Evolutionary conservation across 257 asterid genomes (phyloP), one percentile per base, ranked within the genome.

Genomic region (Solanum lycopersicoides): DNA sequence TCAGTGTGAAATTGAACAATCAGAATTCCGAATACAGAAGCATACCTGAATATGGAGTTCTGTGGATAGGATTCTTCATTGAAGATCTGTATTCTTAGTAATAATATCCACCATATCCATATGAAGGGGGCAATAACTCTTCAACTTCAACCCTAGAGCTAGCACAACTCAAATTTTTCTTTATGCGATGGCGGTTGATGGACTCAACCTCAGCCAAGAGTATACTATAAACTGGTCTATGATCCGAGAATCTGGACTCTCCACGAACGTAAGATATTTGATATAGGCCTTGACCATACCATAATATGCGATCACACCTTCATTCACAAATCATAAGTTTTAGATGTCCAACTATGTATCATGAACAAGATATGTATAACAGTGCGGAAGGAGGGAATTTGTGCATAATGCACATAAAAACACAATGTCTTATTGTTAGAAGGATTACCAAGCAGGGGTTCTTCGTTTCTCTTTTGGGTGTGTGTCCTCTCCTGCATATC

Each of bases 251-350:
- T 84, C 96, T 92, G 12, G 99, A 95, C 91, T 97, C 99, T 9
- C 99, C 99, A 71, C 99, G 96, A 73, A 97, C 97, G 66, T 97
- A 97, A 3, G 99, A 97, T 88, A 96, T 87, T 84, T 97, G 99
- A 75, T 91, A 96, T 82, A 97, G 91, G 84, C 99, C 99, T 91
- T 84, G 92, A 20, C 99, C 99, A 66, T 92, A 89, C 99, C 99
- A 96, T 84, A 97, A 66, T 92, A 97, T 97, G 1, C 99, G 98
- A 92, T 97, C 99, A 87, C 99, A 97, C 99, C 99, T 95, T 88
- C 93, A 93, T 82, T 39, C 87, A 88, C 15, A 86, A 80, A 66
- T 69, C 82, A 84, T 20, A 50, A 80, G 68, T 18, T 80, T 80
- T 47, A 80, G 68, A 30, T 16, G 16, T 45, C 66, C 42, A 47